Evolutionary conservation across 2,329 filamentous ascomycete genomes (phyloP), one percentile per base, ranked within the genome.

Genomic region (Colletotrichum incanum): DNA sequence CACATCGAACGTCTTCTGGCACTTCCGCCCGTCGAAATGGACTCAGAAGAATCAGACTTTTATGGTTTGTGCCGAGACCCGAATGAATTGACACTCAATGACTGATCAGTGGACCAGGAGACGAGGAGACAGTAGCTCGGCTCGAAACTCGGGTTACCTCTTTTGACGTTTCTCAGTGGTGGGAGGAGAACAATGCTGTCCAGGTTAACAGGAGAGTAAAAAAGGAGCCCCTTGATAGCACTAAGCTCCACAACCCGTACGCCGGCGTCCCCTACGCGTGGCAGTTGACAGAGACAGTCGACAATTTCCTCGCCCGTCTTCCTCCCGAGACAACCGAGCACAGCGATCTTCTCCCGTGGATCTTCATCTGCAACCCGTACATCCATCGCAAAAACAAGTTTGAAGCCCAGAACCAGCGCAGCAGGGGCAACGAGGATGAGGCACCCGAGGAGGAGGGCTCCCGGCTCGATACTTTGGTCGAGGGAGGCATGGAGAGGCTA

Each of bases 331-430:
- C 87, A 1, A 93, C 91, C 1, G 80, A 84, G 2, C 79, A 82
- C 4, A 81, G 80, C 1, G 77, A 77, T 0, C 75, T 82, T 0
- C 85, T 87, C 3, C 87, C 88, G 0, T 96, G 93, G 93, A 94
- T 97, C 59, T 94, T 88, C 84, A 88, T 93, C 52, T 88, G 87
- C 64, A 94, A 94, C 79, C 92, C 92, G 0, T 87, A 88, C 76
- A 84, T 84, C 72, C 77, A 79, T 4, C 80, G 81, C 6, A 81
- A 81, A 20, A 74, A 77, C 55, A 84, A 80, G 69, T 73, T 69
- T 9, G 75, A 77, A 37, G 79, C 80, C 6, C 74, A 80, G 45
- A 84, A 80, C 65, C 82, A 84, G 71, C 69, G 72, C 18, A 80
- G 84, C 65, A 82, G 78, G 52, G 86, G 85, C 1, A 85, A 86